Conservation (phyloP, 768 basidiomycete genomes). For the Podaxis rugospora region DNA sequence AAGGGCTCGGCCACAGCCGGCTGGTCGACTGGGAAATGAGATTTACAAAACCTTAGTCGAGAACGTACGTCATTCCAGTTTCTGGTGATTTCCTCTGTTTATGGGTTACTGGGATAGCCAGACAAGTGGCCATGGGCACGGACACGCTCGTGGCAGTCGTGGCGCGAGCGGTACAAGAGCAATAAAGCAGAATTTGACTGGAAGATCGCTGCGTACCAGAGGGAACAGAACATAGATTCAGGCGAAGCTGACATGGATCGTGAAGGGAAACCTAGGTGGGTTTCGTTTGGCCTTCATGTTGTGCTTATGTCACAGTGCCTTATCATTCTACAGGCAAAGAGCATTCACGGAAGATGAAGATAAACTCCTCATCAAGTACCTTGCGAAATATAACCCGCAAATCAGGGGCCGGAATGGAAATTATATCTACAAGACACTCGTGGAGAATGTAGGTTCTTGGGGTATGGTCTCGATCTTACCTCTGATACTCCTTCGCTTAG, state of each 20-base stretch:
- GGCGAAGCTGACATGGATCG: background rate
- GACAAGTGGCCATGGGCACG: constrained; percentile 46
- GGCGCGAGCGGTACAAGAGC: constrained; percentile 56
- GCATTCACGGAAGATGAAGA: constrained; percentile 38
- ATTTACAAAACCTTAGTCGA: background rate
- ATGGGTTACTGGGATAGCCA: constrained; percentile 23
- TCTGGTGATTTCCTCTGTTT: background rate
- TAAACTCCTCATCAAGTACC: constrained; percentile 35
- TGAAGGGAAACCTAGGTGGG: background rate
- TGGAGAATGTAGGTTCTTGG: constrained; percentile 37
- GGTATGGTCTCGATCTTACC: background rate
- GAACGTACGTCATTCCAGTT: background rate
- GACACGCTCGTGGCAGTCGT: constrained; percentile 52
- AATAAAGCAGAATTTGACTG: constrained; percentile 37
- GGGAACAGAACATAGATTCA: background rate
- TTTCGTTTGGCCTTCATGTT: too few species aligned
- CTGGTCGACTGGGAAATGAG: background rate
- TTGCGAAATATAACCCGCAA: constrained; percentile 44
- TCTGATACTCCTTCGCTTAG: constrained; percentile 22
- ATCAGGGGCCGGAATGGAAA: constrained; percentile 40
- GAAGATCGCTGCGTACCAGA: constrained; percentile 35
- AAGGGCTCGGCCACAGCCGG: background rate
- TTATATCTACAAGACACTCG: constrained; percentile 36
- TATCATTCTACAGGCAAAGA: constrained; percentile 13
- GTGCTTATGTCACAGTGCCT: background rate